Conservation (phyloP, 805 yeast genomes). For the Barnettozyma wickerhamii region DNA sequence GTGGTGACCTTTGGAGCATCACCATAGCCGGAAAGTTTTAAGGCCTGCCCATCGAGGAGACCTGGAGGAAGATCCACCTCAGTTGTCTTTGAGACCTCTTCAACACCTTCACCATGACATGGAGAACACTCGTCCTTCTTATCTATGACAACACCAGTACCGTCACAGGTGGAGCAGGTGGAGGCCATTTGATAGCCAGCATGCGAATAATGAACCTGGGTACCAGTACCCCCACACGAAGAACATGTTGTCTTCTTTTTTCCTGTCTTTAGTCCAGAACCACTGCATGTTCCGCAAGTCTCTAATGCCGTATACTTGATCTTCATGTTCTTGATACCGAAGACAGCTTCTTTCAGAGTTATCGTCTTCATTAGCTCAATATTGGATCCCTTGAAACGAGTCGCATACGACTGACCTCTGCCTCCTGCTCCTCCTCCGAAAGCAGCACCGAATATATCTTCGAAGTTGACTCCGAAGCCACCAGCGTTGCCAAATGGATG, state of each 20-base stretch:
- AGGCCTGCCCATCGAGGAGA: constrained; percentile 76
- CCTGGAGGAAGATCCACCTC: constrained; percentile 87
- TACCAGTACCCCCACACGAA: constrained; percentile 91
- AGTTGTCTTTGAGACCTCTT: constrained; percentile 60
- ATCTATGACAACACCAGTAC: constrained; percentile 77
- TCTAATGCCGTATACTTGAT: constrained; percentile 72
- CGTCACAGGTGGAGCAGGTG: constrained; percentile 83
- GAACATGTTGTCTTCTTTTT: constrained; percentile 73
- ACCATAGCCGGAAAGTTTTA: constrained; percentile 85
- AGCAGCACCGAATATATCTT: constrained; percentile 57
- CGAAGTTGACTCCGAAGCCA: constrained; percentile 40
- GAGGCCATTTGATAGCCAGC: constrained; percentile 98
- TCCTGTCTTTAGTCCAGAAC: constrained; percentile 80
- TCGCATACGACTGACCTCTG: constrained; percentile 43
- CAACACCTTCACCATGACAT: constrained; percentile 91
- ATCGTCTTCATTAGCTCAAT: constrained; percentile 74
- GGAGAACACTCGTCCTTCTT: constrained; percentile 64
- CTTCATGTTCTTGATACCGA: constrained; percentile 61
- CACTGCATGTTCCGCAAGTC: constrained; percentile 74
- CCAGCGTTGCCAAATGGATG: constrained; percentile 41
- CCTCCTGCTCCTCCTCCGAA: constrained; percentile 39
- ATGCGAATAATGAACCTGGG: constrained; percentile 74
- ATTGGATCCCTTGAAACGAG: constrained; percentile 86
- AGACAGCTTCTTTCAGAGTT: constrained; percentile 80
- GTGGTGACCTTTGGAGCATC: constrained; percentile 79